Evolutionary conservation across 2,329 filamentous ascomycete species (phyloP), one percentile per base, ranked within the genome.

Genomic region (Neonectria neomacrospora): DNA sequence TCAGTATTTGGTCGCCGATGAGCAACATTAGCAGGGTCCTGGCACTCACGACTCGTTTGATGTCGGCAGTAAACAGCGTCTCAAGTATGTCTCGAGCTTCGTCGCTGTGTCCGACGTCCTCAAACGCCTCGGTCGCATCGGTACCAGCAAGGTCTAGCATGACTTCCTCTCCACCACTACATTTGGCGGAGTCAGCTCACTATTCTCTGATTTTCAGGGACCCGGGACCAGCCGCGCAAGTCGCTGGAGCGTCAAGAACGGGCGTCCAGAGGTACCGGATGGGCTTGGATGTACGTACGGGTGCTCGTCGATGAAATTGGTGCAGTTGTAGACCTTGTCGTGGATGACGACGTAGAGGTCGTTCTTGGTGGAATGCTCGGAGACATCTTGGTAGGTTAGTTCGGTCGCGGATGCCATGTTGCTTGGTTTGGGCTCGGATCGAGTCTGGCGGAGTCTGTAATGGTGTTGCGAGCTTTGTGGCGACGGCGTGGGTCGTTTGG

Each of bases 251-350:
- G 37, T 1, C 14, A 3, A 10, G 39, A 47, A 22, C 12, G 20
- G 41, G 9, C 10, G 37, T 18, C 8, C 37, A 10, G 3, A 11
- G n/a, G n/a, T 5, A 11, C 3, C n/a, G 11, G 37, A 41, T 18
- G 9, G n/a, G 37, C 8, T 41, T n/a, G 5, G 37, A 11, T 9
- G 26, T 26, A 85, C 85, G 82, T 81, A 88, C 86, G 94, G 94
- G 80, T 97, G 94, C 88, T 97, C 94, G 77, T 97, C 93, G 70
- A 97, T 85, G 80, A 97, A 97, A 78, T 88, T 90, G 73, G 88
- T 86, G 75, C 84, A 79, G 78, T 96, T 87, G 86, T 97, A 97
- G 82, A 97, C 89, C 83, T 96, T 95, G 81, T 96, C 92, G 82
- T 96, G 91, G 73, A 97, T 88, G 67, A 96, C 89, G 74, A 97